Base-by-base conservation (phyloP, 2,329 filamentous ascomycete species). In the Apiospora sp. region DNA sequence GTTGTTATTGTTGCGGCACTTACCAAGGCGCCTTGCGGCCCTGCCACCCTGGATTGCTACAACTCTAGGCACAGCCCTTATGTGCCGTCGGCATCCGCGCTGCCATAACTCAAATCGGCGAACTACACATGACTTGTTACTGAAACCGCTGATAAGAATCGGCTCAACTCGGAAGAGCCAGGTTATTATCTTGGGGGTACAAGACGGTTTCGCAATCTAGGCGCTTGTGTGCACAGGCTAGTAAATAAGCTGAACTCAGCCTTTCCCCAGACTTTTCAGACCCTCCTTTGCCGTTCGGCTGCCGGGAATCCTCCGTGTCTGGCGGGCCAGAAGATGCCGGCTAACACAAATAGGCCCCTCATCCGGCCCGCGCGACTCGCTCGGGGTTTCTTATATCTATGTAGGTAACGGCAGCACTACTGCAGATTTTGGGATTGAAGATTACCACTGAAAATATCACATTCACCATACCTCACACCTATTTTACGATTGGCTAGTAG, bases 271-370 rank as follows among this genome's bases (percentile, higher is more conserved):
- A 4, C n/a, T n/a, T 22, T 30, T 30, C 27, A 30, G 27, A 30
- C 27, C 27, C 2, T 30, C 14, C 54, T 61, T n/a, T n/a, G 30
- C 54, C 30, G 54, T 37, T n/a, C 54, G 54, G 54, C 54, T 58
- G 51, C 30, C 5, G 30, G 30, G 16, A 22, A 4, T 37, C 16
- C 30, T 58, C 51, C 51, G 54, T 12, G 30, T n/a, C 27, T n/a
- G 27, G 27, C 27, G 54, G 54, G 6, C 37, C 30, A 4, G 30
- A 16, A 12, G n/a, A 37, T 58, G 27, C 51, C 51, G 14, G 1
- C 46, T 48, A 14, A 51, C 49, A 51, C n/a, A 27, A 12, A 27
- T 16, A 30, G 24, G 69, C 74, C 24, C 54, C 13, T 54, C 24
- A 54, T 54, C 24, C 24, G 4, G 7, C 10, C 51, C 51, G 24